A percentile compares a stretch with the other conserved stretches of the same genome.
phyloP scores from a whole-genome alignment of 495 filamentous ascomycete genomes.

The Eremomyces bilateralis region DNA sequence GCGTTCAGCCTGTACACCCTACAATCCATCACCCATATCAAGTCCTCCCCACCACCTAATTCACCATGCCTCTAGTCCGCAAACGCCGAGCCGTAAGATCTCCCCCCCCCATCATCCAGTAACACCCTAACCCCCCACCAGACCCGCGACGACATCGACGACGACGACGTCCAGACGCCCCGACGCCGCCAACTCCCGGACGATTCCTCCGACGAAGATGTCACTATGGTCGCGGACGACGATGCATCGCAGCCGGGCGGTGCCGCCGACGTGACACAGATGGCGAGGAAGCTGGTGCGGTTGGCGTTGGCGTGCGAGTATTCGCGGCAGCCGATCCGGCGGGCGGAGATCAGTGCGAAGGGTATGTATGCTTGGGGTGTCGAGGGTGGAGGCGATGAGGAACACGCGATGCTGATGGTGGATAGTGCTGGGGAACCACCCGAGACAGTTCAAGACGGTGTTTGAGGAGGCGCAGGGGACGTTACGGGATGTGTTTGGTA shows the following conservation, averaged over 20 bases:
- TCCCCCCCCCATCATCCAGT: too few relatives aligned
- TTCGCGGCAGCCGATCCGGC: conserved; percentile 50
- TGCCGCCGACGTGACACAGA: conserved; percentile 31
- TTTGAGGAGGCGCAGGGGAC: conserved; percentile 20
- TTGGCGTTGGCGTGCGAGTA: conserved; percentile 78
- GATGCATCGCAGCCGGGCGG: conserved; percentile 10
- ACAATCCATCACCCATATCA: too few relatives aligned
- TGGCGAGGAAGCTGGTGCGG: conserved; percentile 81
- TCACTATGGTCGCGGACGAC: conserved; percentile 14
- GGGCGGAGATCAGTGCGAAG: conserved; percentile 42
- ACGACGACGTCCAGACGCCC: conserved; percentile 2
- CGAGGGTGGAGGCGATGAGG: too few relatives aligned
- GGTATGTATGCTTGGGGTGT: too few relatives aligned
- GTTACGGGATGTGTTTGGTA: conserved; percentile 49
- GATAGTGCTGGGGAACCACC: conserved; percentile 21
- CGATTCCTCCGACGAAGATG: conserved; percentile 10
- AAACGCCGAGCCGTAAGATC: too few relatives aligned
- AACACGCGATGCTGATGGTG: too few relatives aligned
- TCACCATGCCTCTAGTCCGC: too few relatives aligned
- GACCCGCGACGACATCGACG: conserved; percentile 4
- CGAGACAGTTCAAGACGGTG: conserved; percentile 18
- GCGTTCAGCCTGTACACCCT: too few relatives aligned
- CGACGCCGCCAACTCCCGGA: conserved; percentile 4
- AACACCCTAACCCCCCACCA: not conserved
- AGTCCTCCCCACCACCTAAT: too few relatives aligned